These are phyloP conservation scores for Gossypioides kirkii DNA, from an alignment of 345 rosid species.

Conservation along the genomic window DNA sequence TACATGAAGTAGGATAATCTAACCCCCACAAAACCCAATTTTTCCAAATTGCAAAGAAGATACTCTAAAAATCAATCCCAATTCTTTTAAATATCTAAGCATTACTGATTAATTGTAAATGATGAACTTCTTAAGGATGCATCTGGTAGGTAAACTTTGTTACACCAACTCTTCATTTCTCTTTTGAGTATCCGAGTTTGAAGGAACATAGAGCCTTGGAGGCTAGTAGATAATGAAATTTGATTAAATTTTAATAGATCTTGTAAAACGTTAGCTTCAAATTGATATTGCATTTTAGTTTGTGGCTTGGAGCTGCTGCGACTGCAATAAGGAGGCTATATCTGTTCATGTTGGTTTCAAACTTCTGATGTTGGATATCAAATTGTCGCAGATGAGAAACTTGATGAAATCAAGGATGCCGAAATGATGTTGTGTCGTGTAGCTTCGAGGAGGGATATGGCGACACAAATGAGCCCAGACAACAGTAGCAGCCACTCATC, in stretches of 20 bases:
- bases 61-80: neutral
- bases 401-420: conserved; percentile 30
- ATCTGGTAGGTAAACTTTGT: neutral
- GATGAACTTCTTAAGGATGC: neutral
- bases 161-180: neutral
- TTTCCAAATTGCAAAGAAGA: neutral
- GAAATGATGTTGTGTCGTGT: conserved; percentile 38
- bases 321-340: neutral
- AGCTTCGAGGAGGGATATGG: conserved; percentile 72
- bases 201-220: neutral
- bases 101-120: neutral
- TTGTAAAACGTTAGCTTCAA: neutral
- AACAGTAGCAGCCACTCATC: conserved; percentile 40
- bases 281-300: neutral
- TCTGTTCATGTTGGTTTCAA: neutral
- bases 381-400: conserved; percentile 51
- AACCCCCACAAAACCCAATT: neutral
- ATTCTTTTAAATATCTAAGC: neutral
- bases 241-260: neutral
- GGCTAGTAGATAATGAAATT: neutral
- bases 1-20: neutral
- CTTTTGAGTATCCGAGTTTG: neutral
- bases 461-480: conserved; percentile 88
- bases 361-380: neutral
- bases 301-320: neutral